Conservation (phyloP, 495 filamentous ascomycete genomes). For the Penicillium egyptiacum region DNA sequence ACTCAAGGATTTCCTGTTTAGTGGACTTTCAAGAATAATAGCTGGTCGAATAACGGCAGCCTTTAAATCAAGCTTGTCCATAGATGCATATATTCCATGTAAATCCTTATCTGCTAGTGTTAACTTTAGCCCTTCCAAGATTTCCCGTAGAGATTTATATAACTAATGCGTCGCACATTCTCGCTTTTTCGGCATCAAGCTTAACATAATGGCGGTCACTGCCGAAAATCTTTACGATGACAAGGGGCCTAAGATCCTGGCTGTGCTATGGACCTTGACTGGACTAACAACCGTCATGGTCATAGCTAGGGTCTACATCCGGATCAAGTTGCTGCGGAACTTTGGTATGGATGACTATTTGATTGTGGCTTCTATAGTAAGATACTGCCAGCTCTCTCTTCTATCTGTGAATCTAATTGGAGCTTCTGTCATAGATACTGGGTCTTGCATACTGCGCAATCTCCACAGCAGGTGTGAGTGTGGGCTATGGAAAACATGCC, state of each 20-base stretch:
- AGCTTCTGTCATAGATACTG: slow-evolving; percentile 13
- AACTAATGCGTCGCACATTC: neutral
- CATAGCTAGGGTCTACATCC: slow-evolving; percentile 48
- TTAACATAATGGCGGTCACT: slow-evolving; percentile 10
- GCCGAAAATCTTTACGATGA: slow-evolving; percentile 21
- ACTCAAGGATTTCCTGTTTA: neutral
- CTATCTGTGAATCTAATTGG: neutral
- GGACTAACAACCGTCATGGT: slow-evolving; percentile 35
- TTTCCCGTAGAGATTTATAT: neutral
- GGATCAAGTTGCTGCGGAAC: slow-evolving; percentile 40
- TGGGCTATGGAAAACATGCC: slow-evolving; percentile 26
- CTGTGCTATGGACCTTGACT: slow-evolving; percentile 41
- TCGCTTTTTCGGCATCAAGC: neutral
- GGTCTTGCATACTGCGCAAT: slow-evolving; percentile 24
- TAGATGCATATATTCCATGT: neutral
- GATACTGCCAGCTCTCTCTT: neutral
- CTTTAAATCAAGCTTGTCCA: neutral
- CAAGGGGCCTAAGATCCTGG: slow-evolving; percentile 44
- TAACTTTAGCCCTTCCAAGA: neutral
- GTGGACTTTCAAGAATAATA: neutral
- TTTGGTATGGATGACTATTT: slow-evolving; percentile 53
- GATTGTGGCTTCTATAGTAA: slow-evolving; percentile 46
- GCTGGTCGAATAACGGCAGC: neutral
- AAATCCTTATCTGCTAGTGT: neutral
- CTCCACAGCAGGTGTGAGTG: slow-evolving; percentile 20